A percentile compares a stretch with the other conserved stretches of the same genome.
These are phyloP conservation scores for Metarhizium rileyi DNA, from an alignment of 2,329 filamentous ascomycete genomes.

Conservation along the genomic window DNA sequence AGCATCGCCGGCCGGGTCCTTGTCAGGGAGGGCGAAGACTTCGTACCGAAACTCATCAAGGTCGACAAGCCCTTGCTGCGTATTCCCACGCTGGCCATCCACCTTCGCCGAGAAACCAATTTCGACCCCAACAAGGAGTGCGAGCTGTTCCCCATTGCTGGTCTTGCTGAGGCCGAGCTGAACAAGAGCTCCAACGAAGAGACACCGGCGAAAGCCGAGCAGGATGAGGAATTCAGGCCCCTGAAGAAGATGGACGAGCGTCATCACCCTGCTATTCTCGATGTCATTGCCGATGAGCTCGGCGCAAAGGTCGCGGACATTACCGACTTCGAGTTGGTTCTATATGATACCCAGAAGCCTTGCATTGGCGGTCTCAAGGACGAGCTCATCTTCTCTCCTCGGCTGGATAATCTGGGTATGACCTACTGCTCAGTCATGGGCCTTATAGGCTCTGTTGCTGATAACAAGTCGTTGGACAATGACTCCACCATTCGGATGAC, in stretches of 20 bases:
- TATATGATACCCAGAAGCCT: slow-evolving; percentile 91
- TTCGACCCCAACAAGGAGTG: slow-evolving; percentile 97
- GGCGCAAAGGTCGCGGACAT: slow-evolving; percentile 62
- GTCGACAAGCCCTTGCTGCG: slow-evolving; percentile 83
- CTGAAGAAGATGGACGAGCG: slow-evolving; percentile 69
- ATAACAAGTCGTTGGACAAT: slow-evolving; percentile 54
- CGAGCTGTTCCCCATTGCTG: slow-evolving; percentile 87
- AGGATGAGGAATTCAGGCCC: slow-evolving; percentile 56
- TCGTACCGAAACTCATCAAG: slow-evolving; percentile 79
- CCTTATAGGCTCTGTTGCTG: slow-evolving; percentile 67
- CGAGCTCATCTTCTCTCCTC: slow-evolving; percentile 92
- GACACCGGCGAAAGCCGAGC: slow-evolving; percentile 27
- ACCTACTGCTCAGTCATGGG: slow-evolving; percentile 86
- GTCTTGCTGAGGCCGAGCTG: slow-evolving; percentile 77
- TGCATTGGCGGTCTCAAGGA: slow-evolving; percentile 83
- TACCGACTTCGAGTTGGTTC: slow-evolving; percentile 89
- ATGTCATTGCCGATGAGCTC: slow-evolving; percentile 73
- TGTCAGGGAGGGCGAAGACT: slow-evolving; percentile 61
- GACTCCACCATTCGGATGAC: slow-evolving; percentile 83
- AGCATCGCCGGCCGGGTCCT: slow-evolving; percentile 83
- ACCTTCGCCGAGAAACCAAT: slow-evolving; percentile 74
- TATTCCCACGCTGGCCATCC: slow-evolving; percentile 88
- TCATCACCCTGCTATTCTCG: slow-evolving; percentile 80
- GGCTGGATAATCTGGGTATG: slow-evolving; percentile 93
- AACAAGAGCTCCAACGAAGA: slow-evolving; percentile 57